Evolutionary conservation across 805 yeast species (phyloP), one percentile per base, ranked within the genome.

Genomic region (Sugiyamaella lignohabitans): DNA sequence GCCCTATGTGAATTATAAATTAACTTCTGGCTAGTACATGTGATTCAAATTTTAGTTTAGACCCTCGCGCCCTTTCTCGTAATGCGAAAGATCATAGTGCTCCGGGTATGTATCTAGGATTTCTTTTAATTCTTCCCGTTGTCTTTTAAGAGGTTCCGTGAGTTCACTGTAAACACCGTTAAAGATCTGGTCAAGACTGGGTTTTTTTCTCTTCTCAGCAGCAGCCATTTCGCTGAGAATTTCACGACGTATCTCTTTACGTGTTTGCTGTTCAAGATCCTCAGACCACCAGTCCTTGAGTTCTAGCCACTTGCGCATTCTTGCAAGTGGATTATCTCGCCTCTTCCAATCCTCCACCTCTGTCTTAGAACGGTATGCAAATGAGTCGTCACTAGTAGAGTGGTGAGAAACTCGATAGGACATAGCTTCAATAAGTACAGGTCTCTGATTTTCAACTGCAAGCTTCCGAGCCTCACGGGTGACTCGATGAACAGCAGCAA

Each of bases 341-440:
- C 60, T 57, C 45, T 58, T 55, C 67, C 67, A 63, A 43, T 60
- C 55, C 38, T 62, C 66, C 4, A 63, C 66, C 38, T 63, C 67
- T 10, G 52, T 44, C 45, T 54, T 47, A 14, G 64, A 58, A 17
- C 67, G 54, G 46, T 63, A 63, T 2, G 67, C 66, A 51, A 60
- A 63, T 30, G 66, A 60, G 52, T 63, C 67, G 41, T 63, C 67
- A 4, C 61, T 54, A 4, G 67, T 63, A 5, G 67, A 63, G 49
- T 63, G 67, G 47, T 63, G 67, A 1, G 65, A 59, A 5, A 62
- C 64, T 18, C 67, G 55, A 50, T 63, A 63, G 5, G 66, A 59
- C 67, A 63, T 63, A 47, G 64, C 63, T 49, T 63, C 67, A 29
- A 63, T 59, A 24, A 63, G 55, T 14, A 63, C 57, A 2, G 66